A percentile compares a stretch with the other conserved stretches of the same genome.
Evolutionary conservation across 2,329 filamentous ascomycete genomes (phyloP).

Genomic region (Juglanconis sp.): DNA sequence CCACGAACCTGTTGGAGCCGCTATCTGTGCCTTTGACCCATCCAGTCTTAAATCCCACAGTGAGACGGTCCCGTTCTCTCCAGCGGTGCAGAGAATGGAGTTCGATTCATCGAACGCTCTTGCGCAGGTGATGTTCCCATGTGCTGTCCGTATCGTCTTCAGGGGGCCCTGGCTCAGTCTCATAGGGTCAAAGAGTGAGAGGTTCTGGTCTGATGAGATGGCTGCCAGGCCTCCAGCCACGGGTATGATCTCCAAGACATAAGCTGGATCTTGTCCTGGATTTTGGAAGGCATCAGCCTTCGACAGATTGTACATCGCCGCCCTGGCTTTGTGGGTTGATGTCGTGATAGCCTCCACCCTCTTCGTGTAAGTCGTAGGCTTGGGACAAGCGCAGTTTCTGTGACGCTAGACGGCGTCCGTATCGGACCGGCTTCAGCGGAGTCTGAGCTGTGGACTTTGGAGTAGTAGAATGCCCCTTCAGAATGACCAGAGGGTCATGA

Average conservation of each 20-base stretch:
- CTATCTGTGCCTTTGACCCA: constrained; percentile 35
- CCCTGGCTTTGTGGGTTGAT: not conserved
- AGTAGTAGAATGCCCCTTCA: not conserved
- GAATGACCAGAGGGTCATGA: not conserved
- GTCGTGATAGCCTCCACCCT: not conserved
- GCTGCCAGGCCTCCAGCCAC: constrained; percentile 46
- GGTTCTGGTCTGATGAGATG: constrained; percentile 65
- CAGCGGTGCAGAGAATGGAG: constrained; percentile 63
- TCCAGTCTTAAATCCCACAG: constrained; percentile 63
- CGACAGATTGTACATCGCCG: constrained; percentile 40
- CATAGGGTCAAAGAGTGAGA: constrained; percentile 61
- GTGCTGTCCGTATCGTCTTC: constrained; percentile 46
- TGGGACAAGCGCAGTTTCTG: not conserved
- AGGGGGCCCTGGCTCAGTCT: constrained; percentile 51
- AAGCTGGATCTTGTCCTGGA: constrained; percentile 41
- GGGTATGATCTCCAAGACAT: constrained; percentile 58
- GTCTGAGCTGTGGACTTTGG: not conserved
- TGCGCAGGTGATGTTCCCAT: constrained; percentile 63
- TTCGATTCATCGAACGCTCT: constrained; percentile 50
- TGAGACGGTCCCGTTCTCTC: constrained; percentile 65
- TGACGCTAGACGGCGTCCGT: too few relatives aligned
- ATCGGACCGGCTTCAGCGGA: too few relatives aligned
- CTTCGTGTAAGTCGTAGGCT: not conserved
- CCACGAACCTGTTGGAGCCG: constrained; percentile 41
- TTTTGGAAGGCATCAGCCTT: constrained; percentile 38